Evolutionary conservation across 257 asterid species (phyloP).

Genomic region (Solanum stenotomum): DNA sequence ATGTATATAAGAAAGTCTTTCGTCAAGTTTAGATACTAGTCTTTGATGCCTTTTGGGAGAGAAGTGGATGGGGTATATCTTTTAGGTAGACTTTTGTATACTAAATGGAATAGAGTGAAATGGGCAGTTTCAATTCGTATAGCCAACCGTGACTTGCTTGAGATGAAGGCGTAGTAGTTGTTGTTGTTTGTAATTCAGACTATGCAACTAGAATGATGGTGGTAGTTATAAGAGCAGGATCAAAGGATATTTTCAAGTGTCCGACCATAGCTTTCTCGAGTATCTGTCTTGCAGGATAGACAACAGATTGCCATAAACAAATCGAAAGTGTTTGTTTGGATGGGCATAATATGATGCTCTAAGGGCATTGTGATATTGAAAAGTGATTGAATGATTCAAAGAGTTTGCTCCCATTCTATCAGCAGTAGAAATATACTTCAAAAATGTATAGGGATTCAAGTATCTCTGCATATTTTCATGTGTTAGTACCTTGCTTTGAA

Average conservation of each 20-base stretch:
- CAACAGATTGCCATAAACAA: background rate
- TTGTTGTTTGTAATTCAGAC: background rate
- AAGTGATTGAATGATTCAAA: background rate
- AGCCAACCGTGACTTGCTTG: background rate
- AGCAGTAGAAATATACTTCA: background rate
- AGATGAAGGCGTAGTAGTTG: background rate
- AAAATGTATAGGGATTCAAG: background rate
- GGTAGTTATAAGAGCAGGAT: background rate
- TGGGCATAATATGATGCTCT: background rate
- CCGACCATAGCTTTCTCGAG: background rate
- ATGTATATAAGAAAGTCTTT: slow-evolving; percentile 3
- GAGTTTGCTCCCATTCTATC: background rate
- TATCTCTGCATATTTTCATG: background rate
- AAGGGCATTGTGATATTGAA: background rate
- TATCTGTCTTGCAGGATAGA: background rate
- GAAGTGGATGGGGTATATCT: background rate
- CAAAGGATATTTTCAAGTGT: background rate
- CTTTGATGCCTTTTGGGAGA: background rate
- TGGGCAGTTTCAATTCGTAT: background rate
- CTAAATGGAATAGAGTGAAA: background rate
- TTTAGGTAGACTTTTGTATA: background rate
- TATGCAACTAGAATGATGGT: background rate
- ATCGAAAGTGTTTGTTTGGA: background rate
- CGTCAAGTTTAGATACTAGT: background rate
- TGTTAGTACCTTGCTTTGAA: background rate